phyloP scores from a whole-genome alignment of 2,329 filamentous ascomycete genomes.

The Aspergillus carbonarius region DNA sequence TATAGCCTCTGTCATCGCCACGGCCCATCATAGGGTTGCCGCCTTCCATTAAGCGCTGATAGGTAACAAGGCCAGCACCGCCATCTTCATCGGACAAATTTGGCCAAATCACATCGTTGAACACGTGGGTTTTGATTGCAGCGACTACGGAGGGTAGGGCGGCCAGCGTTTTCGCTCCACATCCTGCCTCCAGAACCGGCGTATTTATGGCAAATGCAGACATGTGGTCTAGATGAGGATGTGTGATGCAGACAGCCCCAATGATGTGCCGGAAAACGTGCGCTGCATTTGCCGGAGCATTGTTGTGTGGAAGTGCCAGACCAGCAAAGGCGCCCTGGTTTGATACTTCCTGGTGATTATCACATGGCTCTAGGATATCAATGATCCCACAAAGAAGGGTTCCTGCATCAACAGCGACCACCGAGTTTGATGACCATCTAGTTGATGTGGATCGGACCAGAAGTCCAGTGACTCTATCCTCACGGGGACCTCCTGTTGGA shows the following conservation, averaged over 20 bases:
- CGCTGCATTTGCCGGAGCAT: constrained; percentile 73
- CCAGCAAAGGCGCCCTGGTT: constrained; percentile 75
- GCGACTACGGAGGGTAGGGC: constrained; percentile 86
- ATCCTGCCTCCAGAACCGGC: constrained; percentile 74
- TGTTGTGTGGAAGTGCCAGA: constrained; percentile 66
- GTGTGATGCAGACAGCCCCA: constrained; percentile 87
- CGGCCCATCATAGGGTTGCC: constrained; percentile 81
- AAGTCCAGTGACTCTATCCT: constrained; percentile 86
- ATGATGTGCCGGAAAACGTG: constrained; percentile 77
- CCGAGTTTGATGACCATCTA: constrained; percentile 76
- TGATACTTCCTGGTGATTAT: constrained; percentile 26
- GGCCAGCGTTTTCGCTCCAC: constrained; percentile 77
- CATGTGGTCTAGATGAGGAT: constrained; percentile 95
- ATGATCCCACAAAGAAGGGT: constrained; percentile 83
- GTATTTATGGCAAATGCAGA: constrained; percentile 92
- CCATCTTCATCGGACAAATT: constrained; percentile 96
- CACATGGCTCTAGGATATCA: constrained; percentile 63
- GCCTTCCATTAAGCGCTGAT: constrained; percentile 82
- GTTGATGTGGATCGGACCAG: constrained; percentile 78
- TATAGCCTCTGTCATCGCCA: constrained; percentile 76
- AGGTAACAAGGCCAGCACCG: constrained; percentile 87
- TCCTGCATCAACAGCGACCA: constrained; percentile 91
- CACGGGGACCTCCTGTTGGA: constrained; percentile 81
- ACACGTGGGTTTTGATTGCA: constrained; percentile 89
- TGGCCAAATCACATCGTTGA: constrained; percentile 98